Evolutionary conservation across 2,329 filamentous ascomycete genomes (phyloP), one percentile per base, ranked within the genome.

Genomic region (Diaporthe velutina): DNA sequence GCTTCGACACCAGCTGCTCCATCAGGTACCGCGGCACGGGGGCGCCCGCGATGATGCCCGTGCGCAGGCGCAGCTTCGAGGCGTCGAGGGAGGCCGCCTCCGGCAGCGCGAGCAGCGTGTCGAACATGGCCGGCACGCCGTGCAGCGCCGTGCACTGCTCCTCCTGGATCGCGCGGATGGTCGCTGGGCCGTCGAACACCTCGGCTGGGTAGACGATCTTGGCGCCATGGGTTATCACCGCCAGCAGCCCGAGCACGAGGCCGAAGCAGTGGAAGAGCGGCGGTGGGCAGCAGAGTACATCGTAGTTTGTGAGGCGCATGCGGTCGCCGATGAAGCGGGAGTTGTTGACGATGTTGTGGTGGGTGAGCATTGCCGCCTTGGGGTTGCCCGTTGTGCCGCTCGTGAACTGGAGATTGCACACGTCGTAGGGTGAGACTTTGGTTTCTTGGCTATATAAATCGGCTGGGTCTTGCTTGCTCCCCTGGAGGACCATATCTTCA

Each of bases 231-330:
- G 93, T 95, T 70, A 95, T 84, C 57, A 91, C 88, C 2, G 93
- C 92, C 73, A 96, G 88, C 58, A 96, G 87, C 12, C 94, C 94
- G 4, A 95, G 89, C 1, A 96, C 93, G 10, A 96, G 89, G 1
- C 94, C 94, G 80, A 96, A 96, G 85, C 94, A 96, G 85, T 97
- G 95, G 86, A 97, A 97, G 4, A 97, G 88, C 0, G 95, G 94
- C 0, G 94, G 94, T 4, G 94, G 94, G 81, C 94, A 97, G 85
- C 94, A 96, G 15, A 97, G 87, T 10, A 92, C 86, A 80, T 96
- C 93, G 60, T 87, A 85, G 3, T 89, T 84, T 0, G 90, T 91
- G 22, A 96, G 87, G 8, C 90, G 88, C 92, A 95, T 93, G 57
- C 93, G 90, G 82, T 95, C 93, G 71, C 93, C 94, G 67, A 93